Percentiles rank a stretch among this genome's conserved stretches.
phyloP scores from a whole-genome alignment of 768 basidiomycete genomes.

The Termitomyces eurrhizus region DNA sequence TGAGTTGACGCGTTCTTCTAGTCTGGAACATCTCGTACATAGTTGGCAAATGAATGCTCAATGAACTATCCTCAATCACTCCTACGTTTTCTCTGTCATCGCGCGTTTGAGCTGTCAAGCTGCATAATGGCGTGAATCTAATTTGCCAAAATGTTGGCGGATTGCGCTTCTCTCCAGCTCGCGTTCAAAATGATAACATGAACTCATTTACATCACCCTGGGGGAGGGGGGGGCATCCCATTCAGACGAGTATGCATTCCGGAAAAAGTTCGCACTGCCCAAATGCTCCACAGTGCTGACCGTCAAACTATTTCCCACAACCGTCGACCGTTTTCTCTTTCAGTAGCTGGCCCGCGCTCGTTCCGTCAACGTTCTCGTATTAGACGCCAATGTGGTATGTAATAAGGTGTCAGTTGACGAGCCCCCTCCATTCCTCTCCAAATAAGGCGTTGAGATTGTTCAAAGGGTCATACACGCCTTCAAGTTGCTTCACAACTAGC shows the following conservation, averaged over 20 bases:
- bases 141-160: neutral
- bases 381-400: constrained; percentile 27
- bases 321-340: constrained; percentile 39
- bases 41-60: constrained; percentile 20
- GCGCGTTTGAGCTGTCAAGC: constrained; percentile 43
- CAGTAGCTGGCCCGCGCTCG: constrained; percentile 40
- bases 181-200: constrained; percentile 36
- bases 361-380: constrained; percentile 33
- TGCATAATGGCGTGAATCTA: constrained; percentile 36
- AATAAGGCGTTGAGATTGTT: constrained; percentile 21
- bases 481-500: constrained; percentile 28
- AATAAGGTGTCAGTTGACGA: constrained; percentile 48
- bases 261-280: constrained; percentile 47
- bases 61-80: constrained; percentile 25
- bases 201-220: constrained; percentile 38
- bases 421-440: constrained; percentile 17
- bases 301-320: constrained; percentile 40
- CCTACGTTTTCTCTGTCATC: constrained; percentile 33
- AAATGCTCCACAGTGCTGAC: constrained; percentile 43
- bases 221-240: constrained; percentile 28
- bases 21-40: constrained; percentile 14
- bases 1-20: constrained; percentile 10
- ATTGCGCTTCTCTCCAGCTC: constrained; percentile 1
- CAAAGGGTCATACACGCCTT: constrained; percentile 30
- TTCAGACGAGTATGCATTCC: constrained; percentile 26